These are phyloP conservation scores for Yamadazyma pseudoaaseri DNA, from an alignment of 1,139 yeast species.

Conservation along the genomic window DNA sequence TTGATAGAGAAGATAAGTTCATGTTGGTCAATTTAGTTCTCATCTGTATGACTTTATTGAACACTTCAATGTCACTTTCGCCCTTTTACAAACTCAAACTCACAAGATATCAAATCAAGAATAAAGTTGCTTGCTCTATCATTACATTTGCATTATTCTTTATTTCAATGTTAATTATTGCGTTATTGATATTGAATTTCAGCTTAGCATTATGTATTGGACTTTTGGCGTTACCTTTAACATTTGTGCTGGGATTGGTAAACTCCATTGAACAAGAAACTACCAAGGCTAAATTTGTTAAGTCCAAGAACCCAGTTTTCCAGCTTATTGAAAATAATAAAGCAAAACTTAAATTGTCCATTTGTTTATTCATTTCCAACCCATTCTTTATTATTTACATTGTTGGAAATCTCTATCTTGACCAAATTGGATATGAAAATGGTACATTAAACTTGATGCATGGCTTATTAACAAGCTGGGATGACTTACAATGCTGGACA, in stretches of 20 bases:
- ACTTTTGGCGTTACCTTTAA: constrained; percentile 65
- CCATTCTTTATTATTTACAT: constrained; percentile 49
- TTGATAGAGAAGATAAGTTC: constrained; percentile 16
- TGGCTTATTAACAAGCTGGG: constrained; percentile 64
- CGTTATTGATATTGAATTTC: constrained; percentile 80
- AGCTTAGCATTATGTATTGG: constrained; percentile 76
- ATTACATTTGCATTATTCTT: constrained; percentile 51
- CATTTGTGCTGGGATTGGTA: constrained; percentile 54
- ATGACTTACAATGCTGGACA: constrained; percentile 78
- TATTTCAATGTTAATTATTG: constrained; percentile 67
- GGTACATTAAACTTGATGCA: constrained; percentile 40
- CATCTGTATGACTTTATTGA: constrained; percentile 18
- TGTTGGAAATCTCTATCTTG: constrained; percentile 30
- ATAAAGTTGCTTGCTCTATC: constrained; percentile 27
- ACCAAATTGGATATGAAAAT: constrained; percentile 18
- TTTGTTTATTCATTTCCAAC: constrained; percentile 47
- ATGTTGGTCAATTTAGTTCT: constrained; percentile 18
- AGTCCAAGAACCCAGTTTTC: constrained; percentile 10
- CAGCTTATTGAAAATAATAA: constrained; percentile 13
- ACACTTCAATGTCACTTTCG: constrained; percentile 18
- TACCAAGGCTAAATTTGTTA: constrained; percentile 5
- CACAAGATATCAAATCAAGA: constrained; percentile 15
- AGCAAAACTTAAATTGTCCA: constrained; percentile 26
- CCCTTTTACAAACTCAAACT: constrained; percentile 16
- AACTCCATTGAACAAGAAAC: constrained; percentile 14